Base-by-base conservation (phyloP, 2,329 filamentous ascomycete genomes). In the Biscogniauxia mediterranea region DNA sequence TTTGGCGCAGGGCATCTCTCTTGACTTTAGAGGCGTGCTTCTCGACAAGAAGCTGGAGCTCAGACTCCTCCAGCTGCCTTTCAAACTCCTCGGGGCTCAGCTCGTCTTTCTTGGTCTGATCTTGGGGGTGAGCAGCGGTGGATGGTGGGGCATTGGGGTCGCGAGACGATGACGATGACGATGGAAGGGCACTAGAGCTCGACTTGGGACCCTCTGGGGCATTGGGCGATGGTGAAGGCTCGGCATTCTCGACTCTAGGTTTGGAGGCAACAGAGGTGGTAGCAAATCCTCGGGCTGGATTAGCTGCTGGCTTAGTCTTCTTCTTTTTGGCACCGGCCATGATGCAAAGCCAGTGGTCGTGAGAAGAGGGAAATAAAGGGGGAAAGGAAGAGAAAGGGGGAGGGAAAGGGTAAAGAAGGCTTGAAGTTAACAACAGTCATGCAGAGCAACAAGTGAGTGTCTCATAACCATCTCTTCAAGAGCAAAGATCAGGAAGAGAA, bases 191-290 rank as follows among this genome's bases (percentile, higher is more conserved):
- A 71, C 64, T 55, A n/a, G 57, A 60, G 55, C 71, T 71, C 52
- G 54, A 66, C 56, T 52, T 52, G 19, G 63, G 25, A 21, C 58
- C 60, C 32, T 66, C 58, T 54, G 68, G 59, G 58, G 61, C 26
- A 49, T 62, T 61, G 15, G 61, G 53, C 7, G 61, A 61, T 4
- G 59, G 28, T 15, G 59, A 77, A 73, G 61, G 76, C 64, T 71
- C 59, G 61, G 64, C 5, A 25, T 67, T 61, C 56, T 94, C 92
- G 53, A 85, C 81, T 73, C 91, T 84, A 8, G 87, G 83, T 69
- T 93, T 96, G 23, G 92, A 96, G 52, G 93, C 92, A 62, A 96
- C 85, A 1, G 94, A 98, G 13, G 92, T 96, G 5, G 95, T 99
- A 66, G 94, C 92, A 78, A 97, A 96, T 19, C 93, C 95, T 75